A percentile compares a stretch with the other conserved stretches of the same genome.
These are phyloP conservation scores for Ceratobasidium theobromae DNA, from an alignment of 1,284 basidiomycete genomes.

Conservation along the genomic window DNA sequence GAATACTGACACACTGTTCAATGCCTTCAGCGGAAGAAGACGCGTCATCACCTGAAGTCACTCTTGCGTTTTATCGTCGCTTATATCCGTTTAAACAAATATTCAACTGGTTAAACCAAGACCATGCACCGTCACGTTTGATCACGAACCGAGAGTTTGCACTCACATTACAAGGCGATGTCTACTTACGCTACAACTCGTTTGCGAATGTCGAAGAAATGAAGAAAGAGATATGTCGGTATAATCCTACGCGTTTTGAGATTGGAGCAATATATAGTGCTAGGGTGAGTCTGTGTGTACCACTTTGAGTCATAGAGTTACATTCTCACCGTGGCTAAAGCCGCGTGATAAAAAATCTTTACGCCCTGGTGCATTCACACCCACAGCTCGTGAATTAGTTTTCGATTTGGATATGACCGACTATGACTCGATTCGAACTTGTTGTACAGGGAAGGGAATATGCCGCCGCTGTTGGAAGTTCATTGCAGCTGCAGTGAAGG, in stretches of 20 bases:
- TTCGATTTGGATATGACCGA: slow-evolving; percentile 99
- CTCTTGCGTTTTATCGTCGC: slow-evolving; percentile 89
- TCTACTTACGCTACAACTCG: slow-evolving; percentile 94
- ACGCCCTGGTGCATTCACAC: slow-evolving; percentile 72
- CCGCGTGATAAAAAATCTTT: slow-evolving; percentile 90
- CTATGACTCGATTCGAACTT: slow-evolving; percentile 95
- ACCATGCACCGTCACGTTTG: slow-evolving; percentile 63
- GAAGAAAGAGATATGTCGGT: slow-evolving; percentile 82
- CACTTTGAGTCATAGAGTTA: background rate
- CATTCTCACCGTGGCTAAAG: slow-evolving; percentile 47
- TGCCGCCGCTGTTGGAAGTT: slow-evolving; percentile 94
- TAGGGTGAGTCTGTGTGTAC: slow-evolving; percentile 66
- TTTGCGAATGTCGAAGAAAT: slow-evolving; percentile 85
- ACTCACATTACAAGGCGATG: slow-evolving; percentile 90
- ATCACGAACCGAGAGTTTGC: slow-evolving; percentile 96
- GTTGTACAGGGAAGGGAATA: slow-evolving; percentile 90
- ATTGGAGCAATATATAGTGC: slow-evolving; percentile 94
- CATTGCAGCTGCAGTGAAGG: slow-evolving; percentile 89
- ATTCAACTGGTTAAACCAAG: slow-evolving; percentile 95
- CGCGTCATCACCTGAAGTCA: slow-evolving; percentile 60
- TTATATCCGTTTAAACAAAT: slow-evolving; percentile 94
- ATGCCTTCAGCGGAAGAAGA: slow-evolving; percentile 37
- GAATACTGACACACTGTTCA: background rate
- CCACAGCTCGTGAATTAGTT: slow-evolving; percentile 87
- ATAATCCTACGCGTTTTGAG: slow-evolving; percentile 92